Percentiles rank a stretch among this genome's conserved stretches.
Conservation (phyloP, 345 rosid genomes). For the Hibiscus syriacus region DNA sequence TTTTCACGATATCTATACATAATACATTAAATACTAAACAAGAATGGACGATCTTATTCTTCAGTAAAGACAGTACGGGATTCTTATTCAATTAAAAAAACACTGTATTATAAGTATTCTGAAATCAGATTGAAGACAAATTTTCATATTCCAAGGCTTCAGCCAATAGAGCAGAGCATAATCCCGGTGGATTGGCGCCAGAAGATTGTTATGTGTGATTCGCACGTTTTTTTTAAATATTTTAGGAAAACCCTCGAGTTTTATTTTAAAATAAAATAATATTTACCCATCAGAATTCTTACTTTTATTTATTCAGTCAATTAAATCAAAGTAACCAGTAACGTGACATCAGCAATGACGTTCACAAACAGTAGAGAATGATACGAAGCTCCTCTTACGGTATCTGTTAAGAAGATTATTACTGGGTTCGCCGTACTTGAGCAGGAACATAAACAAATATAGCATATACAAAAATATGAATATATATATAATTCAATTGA, state of each 20-base stretch:
- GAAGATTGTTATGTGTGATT: background rate
- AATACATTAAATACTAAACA: too few species aligned
- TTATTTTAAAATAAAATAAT: too few species aligned
- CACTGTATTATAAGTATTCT: too few species aligned
- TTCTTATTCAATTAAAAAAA: too few species aligned
- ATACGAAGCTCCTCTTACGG: background rate
- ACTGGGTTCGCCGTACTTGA: background rate
- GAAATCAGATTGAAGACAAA: too few species aligned
- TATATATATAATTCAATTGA: background rate
- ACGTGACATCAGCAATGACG: background rate
- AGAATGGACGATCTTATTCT: too few species aligned
- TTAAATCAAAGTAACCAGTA: background rate
- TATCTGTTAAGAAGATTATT: too few species aligned
- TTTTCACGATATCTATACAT: too few species aligned
- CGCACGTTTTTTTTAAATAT: too few species aligned
- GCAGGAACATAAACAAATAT: background rate
- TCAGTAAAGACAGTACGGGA: too few species aligned
- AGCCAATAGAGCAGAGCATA: background rate
- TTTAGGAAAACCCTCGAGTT: too few species aligned
- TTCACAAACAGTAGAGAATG: background rate
- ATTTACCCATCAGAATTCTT: too few species aligned
- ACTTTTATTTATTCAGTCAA: background rate
- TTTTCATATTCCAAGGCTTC: background rate
- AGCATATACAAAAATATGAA: background rate
- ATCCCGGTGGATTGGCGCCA: background rate